Base-by-base conservation (phyloP, 2,329 filamentous ascomycete genomes). In the Colletotrichum phormii region DNA sequence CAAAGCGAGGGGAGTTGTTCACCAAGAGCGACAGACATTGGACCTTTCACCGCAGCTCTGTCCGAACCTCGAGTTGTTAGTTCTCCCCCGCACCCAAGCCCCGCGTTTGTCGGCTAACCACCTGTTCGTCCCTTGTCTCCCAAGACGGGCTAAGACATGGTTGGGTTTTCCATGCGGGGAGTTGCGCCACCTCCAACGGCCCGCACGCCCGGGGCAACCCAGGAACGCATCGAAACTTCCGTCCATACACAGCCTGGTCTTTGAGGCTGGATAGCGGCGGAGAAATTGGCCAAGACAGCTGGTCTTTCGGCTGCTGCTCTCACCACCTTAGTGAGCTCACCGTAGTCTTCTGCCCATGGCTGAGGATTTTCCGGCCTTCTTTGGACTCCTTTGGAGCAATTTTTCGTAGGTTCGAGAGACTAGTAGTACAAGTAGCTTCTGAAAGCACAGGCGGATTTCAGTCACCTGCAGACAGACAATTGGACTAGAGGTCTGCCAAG, bases 81-180 rank as follows among this genome's bases (percentile, higher is more conserved):
- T 15, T 61, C 60, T 33, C 42, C 54, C 66, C 70, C 66, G 53
- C 54, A 51, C 58, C 46, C 0, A 9, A 70, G 29, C 66, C 71
- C 71, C 71, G 71, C 71, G 55, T 65, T 70, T 51, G 64, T 67
- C 69, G 58, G 58, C 55, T 71, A 68, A 60, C 35, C 64, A 57
- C 6, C 24, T 37, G 64, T 68, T 62, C 64, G 57, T 71, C 58
- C 58, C 64, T 67, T 53, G 49, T 63, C 57, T 22, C 53, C 15
- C 35, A 67, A 35, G 22, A 31, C 54, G 29, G 55, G 26, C 55
- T 37, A 2, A 26, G 29, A 53, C 9, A 2, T 54, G 29, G 26
- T 6, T 61, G 31, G 64, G 51, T 35, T 11, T 26, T 33, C 57
- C 64, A 13, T 67, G 55, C 33, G 57, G 49, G 22, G n/a, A 22